phyloP scores from a whole-genome alignment of 1,139 yeast genomes.

The Spathaspora sp. region DNA sequence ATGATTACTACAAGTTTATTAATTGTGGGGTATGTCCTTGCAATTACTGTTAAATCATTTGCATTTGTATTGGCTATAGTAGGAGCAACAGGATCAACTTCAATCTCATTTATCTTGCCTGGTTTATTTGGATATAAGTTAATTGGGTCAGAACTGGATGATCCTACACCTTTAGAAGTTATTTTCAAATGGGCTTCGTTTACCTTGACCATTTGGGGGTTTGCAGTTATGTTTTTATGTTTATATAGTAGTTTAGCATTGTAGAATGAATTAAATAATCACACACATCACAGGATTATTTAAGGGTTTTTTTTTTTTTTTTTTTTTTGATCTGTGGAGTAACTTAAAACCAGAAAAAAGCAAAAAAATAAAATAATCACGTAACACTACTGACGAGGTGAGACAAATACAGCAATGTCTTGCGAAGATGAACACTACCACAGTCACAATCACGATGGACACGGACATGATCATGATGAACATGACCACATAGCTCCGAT shows the following conservation, averaged over 20 bases:
- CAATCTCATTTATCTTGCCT: conserved; percentile 58
- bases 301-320: neutral
- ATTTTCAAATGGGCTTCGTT: conserved; percentile 29
- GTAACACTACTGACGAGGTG: neutral
- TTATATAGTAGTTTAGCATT: conserved; percentile 36
- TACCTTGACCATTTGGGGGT: conserved; percentile 41
- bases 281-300: neutral
- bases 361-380: neutral
- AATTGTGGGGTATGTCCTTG: conserved; percentile 42
- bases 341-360: neutral
- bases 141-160: conserved; percentile 33
- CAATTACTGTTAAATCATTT: conserved; percentile 49
- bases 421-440: conserved; percentile 41
- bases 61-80: conserved; percentile 57
- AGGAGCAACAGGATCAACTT: conserved; percentile 63
- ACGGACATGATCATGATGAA: conserved; percentile 19
- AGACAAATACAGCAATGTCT: conserved; percentile 29
- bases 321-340: neutral
- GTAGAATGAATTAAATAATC: conserved; percentile 4
- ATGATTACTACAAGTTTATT: conserved; percentile 48
- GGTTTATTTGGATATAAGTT: conserved; percentile 57
- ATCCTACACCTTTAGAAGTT: conserved; percentile 22
- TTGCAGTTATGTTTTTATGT: conserved; percentile 41
- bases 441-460: conserved; percentile 20
- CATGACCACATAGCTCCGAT: conserved; percentile 57